Percentiles rank a stretch among this genome's conserved stretches.
Evolutionary conservation across 768 basidiomycete species (phyloP).

Genomic region (Leccinum imitatum): DNA sequence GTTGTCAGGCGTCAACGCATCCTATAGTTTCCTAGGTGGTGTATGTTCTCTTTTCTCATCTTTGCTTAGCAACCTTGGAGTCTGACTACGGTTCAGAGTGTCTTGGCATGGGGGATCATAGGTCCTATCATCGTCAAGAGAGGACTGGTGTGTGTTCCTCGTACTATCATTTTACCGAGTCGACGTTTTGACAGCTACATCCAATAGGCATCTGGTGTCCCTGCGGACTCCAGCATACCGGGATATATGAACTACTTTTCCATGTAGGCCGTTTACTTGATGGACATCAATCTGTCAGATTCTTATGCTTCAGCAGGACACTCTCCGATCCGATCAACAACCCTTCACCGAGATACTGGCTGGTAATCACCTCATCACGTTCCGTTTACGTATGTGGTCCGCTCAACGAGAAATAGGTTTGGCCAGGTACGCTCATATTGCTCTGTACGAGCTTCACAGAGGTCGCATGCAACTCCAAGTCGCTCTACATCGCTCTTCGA

Average conservation of each 20-base stretch:
- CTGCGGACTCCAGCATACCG: neutral
- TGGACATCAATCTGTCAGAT: neutral
- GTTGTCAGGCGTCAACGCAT: slow-evolving; percentile 56
- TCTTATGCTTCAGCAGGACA: neutral
- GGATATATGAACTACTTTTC: neutral
- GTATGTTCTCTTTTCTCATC: slow-evolving; percentile 32
- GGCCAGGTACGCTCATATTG: neutral
- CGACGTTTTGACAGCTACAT: neutral
- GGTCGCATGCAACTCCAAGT: neutral
- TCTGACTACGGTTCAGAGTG: slow-evolving; percentile 32
- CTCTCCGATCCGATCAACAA: neutral
- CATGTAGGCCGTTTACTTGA: neutral
- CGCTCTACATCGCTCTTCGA: neutral
- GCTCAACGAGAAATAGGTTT: neutral
- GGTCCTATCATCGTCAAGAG: slow-evolving; percentile 48
- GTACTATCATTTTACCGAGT: neutral
- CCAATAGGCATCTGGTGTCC: neutral
- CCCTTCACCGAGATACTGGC: neutral
- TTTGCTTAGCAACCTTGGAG: neutral
- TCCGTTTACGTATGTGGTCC: neutral
- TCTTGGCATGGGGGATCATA: slow-evolving; percentile 64
- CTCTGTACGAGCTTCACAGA: slow-evolving; percentile 1
- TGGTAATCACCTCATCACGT: neutral
- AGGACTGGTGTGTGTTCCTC: neutral
- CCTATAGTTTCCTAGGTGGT: slow-evolving; percentile 48